Percentiles rank a stretch among this genome's conserved stretches.
Evolutionary conservation across 495 filamentous ascomycete genomes (phyloP).

Genomic region (Cercophora newfieldiana): DNA sequence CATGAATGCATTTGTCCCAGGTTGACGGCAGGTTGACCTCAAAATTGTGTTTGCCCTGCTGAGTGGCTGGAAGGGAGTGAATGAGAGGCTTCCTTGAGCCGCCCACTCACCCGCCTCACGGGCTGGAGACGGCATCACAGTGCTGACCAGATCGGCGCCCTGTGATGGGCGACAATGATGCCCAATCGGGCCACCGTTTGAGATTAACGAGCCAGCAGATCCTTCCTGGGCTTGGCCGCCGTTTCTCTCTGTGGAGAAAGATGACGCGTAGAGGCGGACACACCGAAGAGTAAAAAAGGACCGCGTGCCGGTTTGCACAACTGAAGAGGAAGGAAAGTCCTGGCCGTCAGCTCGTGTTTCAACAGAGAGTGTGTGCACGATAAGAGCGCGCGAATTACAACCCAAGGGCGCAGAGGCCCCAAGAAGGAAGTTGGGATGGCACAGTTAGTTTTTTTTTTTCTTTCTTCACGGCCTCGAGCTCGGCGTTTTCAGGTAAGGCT

Average conservation of each 20-base stretch:
- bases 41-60: constrained; percentile 6
- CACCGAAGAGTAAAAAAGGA: background rate
- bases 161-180: constrained; percentile 13
- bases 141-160: constrained; percentile 8
- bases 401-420: background rate
- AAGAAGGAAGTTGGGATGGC: constrained; percentile 14
- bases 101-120: constrained; percentile 18
- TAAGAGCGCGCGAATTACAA: constrained; percentile 12
- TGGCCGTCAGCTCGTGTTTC: constrained; percentile 3
- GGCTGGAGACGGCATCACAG: constrained; percentile 17
- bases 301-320: background rate
- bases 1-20: constrained; percentile 25
- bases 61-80: constrained; percentile 23
- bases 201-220: constrained; percentile 3
- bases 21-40: background rate
- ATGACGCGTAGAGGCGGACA: background rate
- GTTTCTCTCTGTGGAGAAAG: background rate
- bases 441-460: background rate
- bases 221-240: background rate
- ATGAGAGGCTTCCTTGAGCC: constrained; percentile 26
- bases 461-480: background rate
- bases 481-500: constrained; percentile 11
- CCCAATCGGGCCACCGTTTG: constrained; percentile 18
- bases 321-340: constrained; percentile 1
- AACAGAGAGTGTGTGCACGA: constrained; percentile 1